Evolutionary conservation across 2,329 filamentous ascomycete genomes (phyloP).

Genomic region (Colletotrichum shisoi): DNA sequence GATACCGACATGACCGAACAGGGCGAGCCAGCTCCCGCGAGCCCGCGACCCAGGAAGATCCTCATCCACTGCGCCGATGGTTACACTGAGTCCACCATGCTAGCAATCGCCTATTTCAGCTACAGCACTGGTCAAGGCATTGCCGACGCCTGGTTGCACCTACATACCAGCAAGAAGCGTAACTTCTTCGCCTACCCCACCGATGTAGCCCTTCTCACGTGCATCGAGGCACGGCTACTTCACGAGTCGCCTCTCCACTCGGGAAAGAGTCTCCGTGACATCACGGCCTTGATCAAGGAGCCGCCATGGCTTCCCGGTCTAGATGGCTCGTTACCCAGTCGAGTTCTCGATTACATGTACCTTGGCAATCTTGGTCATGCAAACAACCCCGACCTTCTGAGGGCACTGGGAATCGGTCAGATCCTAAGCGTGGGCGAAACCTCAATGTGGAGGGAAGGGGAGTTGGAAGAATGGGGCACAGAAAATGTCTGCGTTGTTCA

Average conservation of each 20-base stretch:
- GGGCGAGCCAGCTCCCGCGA: constrained; percentile 15
- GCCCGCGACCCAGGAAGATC: constrained; percentile 67
- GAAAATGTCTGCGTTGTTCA: constrained; percentile 84
- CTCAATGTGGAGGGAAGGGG: constrained; percentile 78
- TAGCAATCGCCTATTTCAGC: constrained; percentile 91
- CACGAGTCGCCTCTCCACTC: constrained; percentile 68
- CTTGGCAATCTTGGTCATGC: constrained; percentile 92
- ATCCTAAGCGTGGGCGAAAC: constrained; percentile 93
- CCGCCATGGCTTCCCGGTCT: constrained; percentile 83
- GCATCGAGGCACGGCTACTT: constrained; percentile 78
- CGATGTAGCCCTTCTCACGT: constrained; percentile 82
- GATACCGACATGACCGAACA: constrained; percentile 62
- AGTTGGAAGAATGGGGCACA: constrained; percentile 74
- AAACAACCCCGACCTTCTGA: constrained; percentile 87
- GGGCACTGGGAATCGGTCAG: constrained; percentile 81
- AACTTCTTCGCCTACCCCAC: constrained; percentile 97
- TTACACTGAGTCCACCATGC: constrained; percentile 91
- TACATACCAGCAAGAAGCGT: constrained; percentile 81
- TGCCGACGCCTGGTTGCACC: constrained; percentile 83
- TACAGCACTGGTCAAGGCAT: constrained; percentile 84
- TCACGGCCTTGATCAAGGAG: constrained; percentile 64
- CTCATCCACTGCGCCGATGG: constrained; percentile 94
- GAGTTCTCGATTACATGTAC: constrained; percentile 93
- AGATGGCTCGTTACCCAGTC: constrained; percentile 89
- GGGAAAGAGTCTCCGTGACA: constrained; percentile 61